phyloP scores from a whole-genome alignment of 192 early-diverging fungal species.

The Neocallimastix lanati region DNA sequence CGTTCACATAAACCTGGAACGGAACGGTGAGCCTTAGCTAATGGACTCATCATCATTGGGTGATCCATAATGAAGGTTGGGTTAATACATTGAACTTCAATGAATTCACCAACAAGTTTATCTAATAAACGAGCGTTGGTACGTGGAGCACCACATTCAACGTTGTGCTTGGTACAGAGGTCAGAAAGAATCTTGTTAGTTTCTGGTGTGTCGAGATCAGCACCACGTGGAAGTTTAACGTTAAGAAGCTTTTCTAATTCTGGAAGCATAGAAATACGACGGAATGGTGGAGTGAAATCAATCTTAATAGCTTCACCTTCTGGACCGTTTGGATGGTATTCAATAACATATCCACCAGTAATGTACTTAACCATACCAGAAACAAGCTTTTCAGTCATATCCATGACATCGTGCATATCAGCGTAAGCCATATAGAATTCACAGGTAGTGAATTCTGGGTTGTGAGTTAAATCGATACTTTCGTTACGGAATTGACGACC shows the following conservation, averaged over 20 bases:
- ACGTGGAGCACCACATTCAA: slow-evolving; percentile 87
- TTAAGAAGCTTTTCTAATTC: slow-evolving; percentile 78
- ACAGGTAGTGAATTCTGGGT: slow-evolving; percentile 98
- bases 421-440: slow-evolving; percentile 99
- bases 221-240: slow-evolving; percentile 78
- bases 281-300: slow-evolving; percentile 94
- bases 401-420: slow-evolving; percentile 90
- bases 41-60: slow-evolving; percentile 96
- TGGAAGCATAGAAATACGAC: slow-evolving; percentile 78
- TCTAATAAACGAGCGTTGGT: slow-evolving; percentile 84
- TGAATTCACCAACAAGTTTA: slow-evolving; percentile 66
- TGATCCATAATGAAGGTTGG: slow-evolving; percentile 95
- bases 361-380: slow-evolving; percentile 87
- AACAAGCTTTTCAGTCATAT: slow-evolving; percentile 74
- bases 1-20: slow-evolving; percentile 85
- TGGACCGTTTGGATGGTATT: slow-evolving; percentile 85
- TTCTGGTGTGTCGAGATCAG: slow-evolving; percentile 57
- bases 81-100: slow-evolving; percentile 57
- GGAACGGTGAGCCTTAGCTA: slow-evolving; percentile 90
- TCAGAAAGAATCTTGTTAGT: slow-evolving; percentile 81
- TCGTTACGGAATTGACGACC: slow-evolving; percentile 99
- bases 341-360: slow-evolving; percentile 74
- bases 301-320: slow-evolving; percentile 56
- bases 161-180: slow-evolving; percentile 82
- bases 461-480: slow-evolving; percentile 94